Evolutionary conservation across 1,139 yeast genomes (phyloP).

Genomic region (Ashbya aceris): DNA sequence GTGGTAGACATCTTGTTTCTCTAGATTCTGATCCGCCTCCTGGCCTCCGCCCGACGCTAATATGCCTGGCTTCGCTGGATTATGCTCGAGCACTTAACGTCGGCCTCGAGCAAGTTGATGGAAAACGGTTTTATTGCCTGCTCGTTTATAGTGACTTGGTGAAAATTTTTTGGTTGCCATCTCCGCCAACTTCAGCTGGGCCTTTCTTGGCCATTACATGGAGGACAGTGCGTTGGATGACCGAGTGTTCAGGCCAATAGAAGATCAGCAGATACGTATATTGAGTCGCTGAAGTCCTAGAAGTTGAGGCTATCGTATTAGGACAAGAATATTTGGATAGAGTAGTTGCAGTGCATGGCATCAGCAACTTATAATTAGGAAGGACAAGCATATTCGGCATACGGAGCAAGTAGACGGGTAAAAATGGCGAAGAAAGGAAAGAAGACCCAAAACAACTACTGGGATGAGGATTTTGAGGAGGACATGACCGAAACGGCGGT

Average conservation of each 20-base stretch:
- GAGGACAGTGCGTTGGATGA: too few species aligned
- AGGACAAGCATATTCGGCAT: not conserved
- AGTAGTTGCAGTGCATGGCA: not conserved
- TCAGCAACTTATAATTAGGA: not conserved
- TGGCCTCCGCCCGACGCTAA: too few species aligned
- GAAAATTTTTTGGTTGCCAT: not conserved
- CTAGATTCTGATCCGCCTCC: not conserved
- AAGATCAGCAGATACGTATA: too few species aligned
- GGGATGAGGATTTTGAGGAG: constrained; percentile 71
- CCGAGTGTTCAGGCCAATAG: too few species aligned
- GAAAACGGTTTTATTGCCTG: not conserved
- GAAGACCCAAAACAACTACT: constrained; percentile 54
- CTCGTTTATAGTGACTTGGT: not conserved
- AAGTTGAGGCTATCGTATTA: too few species aligned
- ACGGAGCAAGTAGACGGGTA: not conserved
- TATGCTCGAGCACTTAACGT: too few species aligned
- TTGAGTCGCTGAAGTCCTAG: too few species aligned
- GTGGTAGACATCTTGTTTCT: constrained; percentile 56
- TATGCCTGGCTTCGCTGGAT: too few species aligned
- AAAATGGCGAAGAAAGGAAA: constrained; percentile 35
- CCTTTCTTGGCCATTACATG: too few species aligned
- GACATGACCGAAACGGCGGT: constrained; percentile 39
- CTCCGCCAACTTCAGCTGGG: too few species aligned
- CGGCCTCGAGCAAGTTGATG: too few species aligned
- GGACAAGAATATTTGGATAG: not conserved